Base-by-base conservation (phyloP, 164 flowering plant species). In the Tinospora cordifolia region DNA sequence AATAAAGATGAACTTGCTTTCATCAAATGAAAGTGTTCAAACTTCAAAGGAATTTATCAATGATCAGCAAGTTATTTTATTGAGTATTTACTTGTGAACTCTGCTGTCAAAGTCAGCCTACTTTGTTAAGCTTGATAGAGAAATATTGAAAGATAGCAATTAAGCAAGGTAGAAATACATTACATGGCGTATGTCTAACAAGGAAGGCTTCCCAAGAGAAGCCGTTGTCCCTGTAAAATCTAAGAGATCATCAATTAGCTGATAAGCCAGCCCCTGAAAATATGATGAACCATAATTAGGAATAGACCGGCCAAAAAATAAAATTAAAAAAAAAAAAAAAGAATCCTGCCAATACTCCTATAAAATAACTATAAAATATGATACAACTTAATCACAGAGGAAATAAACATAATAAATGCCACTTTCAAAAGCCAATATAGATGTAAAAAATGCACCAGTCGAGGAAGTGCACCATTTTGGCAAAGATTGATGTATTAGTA, bases 221-320 rank as follows among this genome's bases (percentile, higher is more conserved):
- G 98, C 79, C 62, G 97, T 89, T 76, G 98, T 92, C 77, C 97
- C 98, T 0, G 90, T 94, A 84, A 88, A 92, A 81, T 92, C 97
- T 67, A 94, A 92, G 49, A 92, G 89, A 72, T 94, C 98, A 70
- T 94, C 98, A 65, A 94, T 90, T 77, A 94, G 72, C 75, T 92
- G 98, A 76, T 58, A 92, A 73, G 98, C 97, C 87, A 94, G 79
- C 11, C 98, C 98, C 98, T 94, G 95, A 9, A 73, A 79, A 69
- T 70, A 51, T 54, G 67, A 62, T 25, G 39, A 40, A 70, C 38
- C 2, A 24, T 63, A 15, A 69, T 26, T 64, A 65, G n/a, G 9
- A 64, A 8, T n/a, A 19, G 19, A 30, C 24, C 22, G n/a, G n/a
- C 8, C 15, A 58, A n/a, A 58, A 0, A 25, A 58, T 15, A 58